Conservation (phyloP, 163 green algal genomes). For the Volvox carteri region DNA sequence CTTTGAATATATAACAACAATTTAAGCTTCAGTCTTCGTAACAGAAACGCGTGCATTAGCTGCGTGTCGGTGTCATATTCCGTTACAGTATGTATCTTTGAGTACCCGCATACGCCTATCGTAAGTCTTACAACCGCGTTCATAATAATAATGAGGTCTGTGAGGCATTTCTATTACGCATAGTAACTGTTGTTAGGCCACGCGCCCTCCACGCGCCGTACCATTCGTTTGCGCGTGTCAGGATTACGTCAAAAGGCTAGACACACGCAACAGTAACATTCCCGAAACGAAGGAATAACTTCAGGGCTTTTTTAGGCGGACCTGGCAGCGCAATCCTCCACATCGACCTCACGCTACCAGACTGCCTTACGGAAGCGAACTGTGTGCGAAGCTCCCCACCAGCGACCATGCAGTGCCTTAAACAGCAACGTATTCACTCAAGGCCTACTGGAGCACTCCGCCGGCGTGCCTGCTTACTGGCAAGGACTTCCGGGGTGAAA, state of each 20-base stretch:
- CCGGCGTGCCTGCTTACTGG: background rate
- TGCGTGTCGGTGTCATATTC: no score
- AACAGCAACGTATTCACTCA: background rate
- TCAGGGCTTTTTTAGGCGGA: no score
- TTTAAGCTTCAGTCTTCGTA: no score
- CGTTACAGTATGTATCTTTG: no score
- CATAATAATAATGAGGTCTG: no score
- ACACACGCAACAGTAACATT: background rate
- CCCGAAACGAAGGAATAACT: background rate
- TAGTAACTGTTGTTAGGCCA: background rate
- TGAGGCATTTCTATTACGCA: no score
- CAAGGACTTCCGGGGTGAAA: background rate
- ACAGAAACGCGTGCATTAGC: no score
- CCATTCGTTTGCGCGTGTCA: background rate
- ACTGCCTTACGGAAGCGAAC: background rate
- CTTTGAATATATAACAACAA: no score
- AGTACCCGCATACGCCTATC: no score
- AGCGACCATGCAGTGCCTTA: slow-evolving; percentile 13
- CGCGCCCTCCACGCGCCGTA: background rate
- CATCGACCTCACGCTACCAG: no score
- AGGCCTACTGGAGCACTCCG: background rate
- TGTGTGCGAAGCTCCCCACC: background rate
- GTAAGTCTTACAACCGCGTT: no score
- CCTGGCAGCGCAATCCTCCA: no score
- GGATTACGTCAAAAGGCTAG: background rate